Percentiles rank a stretch among this genome's conserved stretches.
Conservation (phyloP, 768 basidiomycete genomes). For the Tricholoma hemisulphureum region DNA sequence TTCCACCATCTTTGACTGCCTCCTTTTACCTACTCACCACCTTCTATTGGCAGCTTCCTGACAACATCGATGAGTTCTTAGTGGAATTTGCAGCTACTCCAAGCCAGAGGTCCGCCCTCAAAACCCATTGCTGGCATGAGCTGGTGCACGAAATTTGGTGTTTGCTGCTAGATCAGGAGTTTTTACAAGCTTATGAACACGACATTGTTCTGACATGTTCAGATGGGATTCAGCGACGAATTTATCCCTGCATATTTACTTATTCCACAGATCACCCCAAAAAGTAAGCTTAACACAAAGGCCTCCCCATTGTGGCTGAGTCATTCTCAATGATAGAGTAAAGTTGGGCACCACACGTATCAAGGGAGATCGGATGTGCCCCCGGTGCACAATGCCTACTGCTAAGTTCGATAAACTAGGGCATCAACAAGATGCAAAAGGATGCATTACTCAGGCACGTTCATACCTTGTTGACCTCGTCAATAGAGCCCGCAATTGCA, state of each 20-base stretch:
- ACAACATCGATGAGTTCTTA: too few species aligned
- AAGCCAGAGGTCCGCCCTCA: too few species aligned
- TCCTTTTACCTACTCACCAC: neutral
- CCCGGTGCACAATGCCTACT: neutral
- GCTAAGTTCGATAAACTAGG: neutral
- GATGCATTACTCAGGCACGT: neutral
- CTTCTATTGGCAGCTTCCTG: neutral
- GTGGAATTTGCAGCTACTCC: too few species aligned
- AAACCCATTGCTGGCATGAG: neutral
- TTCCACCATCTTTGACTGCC: too few species aligned
- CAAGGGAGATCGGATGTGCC: neutral
- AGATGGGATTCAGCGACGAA: constrained; percentile 2
- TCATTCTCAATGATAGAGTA: neutral
- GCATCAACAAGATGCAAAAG: neutral
- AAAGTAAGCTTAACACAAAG: constrained; percentile 3
- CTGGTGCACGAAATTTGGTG: neutral
- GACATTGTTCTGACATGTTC: constrained; percentile 6
- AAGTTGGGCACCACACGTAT: neutral
- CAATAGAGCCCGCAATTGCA: neutral
- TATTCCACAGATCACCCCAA: constrained; percentile 12
- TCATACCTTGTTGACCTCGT: neutral
- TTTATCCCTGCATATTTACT: constrained; percentile 12
- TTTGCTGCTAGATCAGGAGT: neutral
- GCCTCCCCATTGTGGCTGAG: too few species aligned
- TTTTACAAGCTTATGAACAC: constrained; percentile 6